These are phyloP conservation scores for Pestalotiopsis sp. DNA, from an alignment of 2,329 filamentous ascomycete genomes.

Conservation along the genomic window DNA sequence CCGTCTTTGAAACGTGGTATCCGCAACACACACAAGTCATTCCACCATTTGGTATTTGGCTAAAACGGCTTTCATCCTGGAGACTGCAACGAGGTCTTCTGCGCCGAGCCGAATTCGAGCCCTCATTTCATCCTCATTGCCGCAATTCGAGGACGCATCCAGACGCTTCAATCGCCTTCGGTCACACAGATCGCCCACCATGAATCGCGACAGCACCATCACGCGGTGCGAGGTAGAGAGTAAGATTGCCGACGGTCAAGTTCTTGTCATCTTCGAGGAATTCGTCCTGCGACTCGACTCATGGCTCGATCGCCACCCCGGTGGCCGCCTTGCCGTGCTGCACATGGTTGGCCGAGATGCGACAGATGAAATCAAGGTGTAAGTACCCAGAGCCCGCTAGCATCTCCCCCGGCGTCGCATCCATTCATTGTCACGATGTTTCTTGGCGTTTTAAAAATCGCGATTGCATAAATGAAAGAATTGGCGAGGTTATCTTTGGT, in stretches of 20 bases:
- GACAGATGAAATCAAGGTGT: conserved; percentile 62
- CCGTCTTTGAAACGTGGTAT: background rate
- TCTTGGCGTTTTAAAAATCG: background rate
- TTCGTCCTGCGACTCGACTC: conserved; percentile 56
- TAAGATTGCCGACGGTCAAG: conserved; percentile 57
- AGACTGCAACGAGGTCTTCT: background rate
- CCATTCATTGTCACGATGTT: background rate
- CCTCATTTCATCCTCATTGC: background rate
- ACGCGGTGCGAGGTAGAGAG: conserved; percentile 48
- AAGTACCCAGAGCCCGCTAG: conserved; percentile 28
- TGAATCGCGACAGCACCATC: conserved; percentile 43
- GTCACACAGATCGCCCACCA: conserved; percentile 3
- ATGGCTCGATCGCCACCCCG: conserved; percentile 63
- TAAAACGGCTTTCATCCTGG: background rate
- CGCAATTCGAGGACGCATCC: background rate
- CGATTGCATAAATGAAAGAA: background rate
- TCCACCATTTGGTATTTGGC: background rate
- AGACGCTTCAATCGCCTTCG: background rate
- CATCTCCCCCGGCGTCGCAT: background rate
- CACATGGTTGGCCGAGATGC: conserved; percentile 65
- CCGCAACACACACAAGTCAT: background rate
- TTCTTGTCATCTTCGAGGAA: conserved; percentile 59
- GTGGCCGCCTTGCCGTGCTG: conserved; percentile 59
- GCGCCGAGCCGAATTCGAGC: background rate
- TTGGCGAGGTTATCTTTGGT: background rate